Evolutionary conservation across 331 rosid genomes (phyloP).

Genomic region (Stylosanthes scabra): DNA sequence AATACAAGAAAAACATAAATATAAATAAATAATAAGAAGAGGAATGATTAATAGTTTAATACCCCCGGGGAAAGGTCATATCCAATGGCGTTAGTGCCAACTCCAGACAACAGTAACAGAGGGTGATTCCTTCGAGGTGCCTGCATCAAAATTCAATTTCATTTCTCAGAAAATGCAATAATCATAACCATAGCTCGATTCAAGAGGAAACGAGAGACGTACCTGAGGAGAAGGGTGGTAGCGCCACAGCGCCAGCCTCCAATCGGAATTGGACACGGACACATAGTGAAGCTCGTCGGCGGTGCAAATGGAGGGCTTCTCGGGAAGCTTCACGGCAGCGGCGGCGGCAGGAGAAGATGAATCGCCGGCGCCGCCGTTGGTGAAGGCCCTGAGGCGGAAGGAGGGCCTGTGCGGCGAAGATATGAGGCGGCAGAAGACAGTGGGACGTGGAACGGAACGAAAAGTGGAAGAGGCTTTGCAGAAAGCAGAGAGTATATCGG

Average conservation of each 20-base stretch:
- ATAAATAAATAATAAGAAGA: background rate
- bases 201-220: background rate
- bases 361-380: conserved; percentile 40
- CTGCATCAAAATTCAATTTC: conserved; percentile 44
- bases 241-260: conserved; percentile 99
- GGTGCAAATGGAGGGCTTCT: conserved; percentile 85
- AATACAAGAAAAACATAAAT: background rate
- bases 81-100: conserved; percentile 98
- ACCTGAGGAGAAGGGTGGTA: conserved; percentile 84
- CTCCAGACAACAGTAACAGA: conserved; percentile 85
- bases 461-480: conserved; percentile 54
- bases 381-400: conserved; percentile 63
- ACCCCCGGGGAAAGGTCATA: conserved; percentile 96
- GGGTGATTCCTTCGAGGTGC: conserved; percentile 94
- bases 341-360: conserved; percentile 30
- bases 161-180: background rate
- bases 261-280: conserved; percentile 73
- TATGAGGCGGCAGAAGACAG: conserved; percentile 44
- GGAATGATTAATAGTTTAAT: conserved; percentile 32
- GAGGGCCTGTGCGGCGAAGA: conserved; percentile 23
- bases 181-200: background rate
- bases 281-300: conserved; percentile 98
- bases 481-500: conserved; percentile 56
- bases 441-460: conserved; percentile 55
- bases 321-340: conserved; percentile 49